Evolutionary conservation across 2,329 filamentous ascomycete species (phyloP).

Genomic region (Alternaria gansuensis): DNA sequence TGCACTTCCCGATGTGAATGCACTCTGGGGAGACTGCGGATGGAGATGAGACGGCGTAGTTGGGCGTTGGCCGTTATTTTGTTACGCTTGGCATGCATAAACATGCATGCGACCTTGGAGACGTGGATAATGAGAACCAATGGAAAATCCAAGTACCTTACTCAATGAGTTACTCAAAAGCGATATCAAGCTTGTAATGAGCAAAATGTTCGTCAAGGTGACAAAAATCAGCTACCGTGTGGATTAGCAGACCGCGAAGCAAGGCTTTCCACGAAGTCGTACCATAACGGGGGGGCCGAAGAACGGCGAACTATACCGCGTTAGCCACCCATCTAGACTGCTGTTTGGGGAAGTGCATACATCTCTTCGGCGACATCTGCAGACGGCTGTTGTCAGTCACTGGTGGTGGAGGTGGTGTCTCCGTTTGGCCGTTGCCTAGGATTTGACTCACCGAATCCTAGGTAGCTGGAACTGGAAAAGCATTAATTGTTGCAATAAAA

Average conservation of each 20-base stretch:
- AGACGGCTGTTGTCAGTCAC: slow-evolving; percentile 30
- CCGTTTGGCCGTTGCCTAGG: not conserved
- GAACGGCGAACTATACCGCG: slow-evolving; percentile 56
- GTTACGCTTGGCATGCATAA: slow-evolving; percentile 30
- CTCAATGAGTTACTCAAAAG: slow-evolving; percentile 79
- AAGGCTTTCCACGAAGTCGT: slow-evolving; percentile 23
- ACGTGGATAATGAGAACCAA: slow-evolving; percentile 31
- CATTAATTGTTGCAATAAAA: slow-evolving; percentile 5
- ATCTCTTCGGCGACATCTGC: slow-evolving; percentile 60
- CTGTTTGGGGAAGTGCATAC: slow-evolving; percentile 26
- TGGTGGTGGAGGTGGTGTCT: slow-evolving; percentile 20
- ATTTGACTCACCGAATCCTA: slow-evolving; percentile 70
- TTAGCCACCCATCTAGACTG: slow-evolving; percentile 22
- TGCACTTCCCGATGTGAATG: slow-evolving; percentile 1
- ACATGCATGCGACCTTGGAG: slow-evolving; percentile 22
- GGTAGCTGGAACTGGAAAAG: slow-evolving; percentile 65
- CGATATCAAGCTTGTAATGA: slow-evolving; percentile 80
- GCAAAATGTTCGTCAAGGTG: slow-evolving; percentile 77
- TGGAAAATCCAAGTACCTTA: slow-evolving; percentile 56
- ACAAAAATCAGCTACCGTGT: slow-evolving; percentile 71
- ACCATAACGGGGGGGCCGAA: slow-evolving; percentile 64
- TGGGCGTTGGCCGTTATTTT: slow-evolving; percentile 23
- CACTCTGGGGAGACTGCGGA: slow-evolving; percentile 17
- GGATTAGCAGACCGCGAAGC: slow-evolving; percentile 39
- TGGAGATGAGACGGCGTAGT: slow-evolving; percentile 35